Base-by-base conservation (phyloP, 345 rosid species). In the Draba incana region DNA sequence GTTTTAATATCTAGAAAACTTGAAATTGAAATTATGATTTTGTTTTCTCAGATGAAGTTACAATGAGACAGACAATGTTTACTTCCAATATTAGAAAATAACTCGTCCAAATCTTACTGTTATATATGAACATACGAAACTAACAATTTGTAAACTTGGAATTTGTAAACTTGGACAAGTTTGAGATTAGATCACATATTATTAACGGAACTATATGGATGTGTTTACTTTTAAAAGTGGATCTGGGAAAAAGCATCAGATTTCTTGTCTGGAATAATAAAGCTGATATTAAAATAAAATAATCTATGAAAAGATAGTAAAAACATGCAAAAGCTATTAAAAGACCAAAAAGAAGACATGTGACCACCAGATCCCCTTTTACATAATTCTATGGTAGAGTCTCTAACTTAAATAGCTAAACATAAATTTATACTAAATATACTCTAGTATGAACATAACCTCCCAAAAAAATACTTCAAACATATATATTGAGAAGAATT, bases 331-430 rank as follows among this genome's bases (percentile, higher is more conserved):
- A 72, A 56, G 70, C 38, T 47, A 48, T 4, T 25, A 55, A 46
- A 71, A 57, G 64, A 33, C 56, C 55, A n/a, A 57, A 62, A 57
- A 63, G 58, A 72, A 64, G 65, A 13, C 70, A 72, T 23, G 76
- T 64, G 76, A 64, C 65, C 59, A 72, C 65, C 76, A 63, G 64
- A 62, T 71, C 35, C 33, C 50, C 57, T 15, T 45, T 37, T 62
- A 47, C 76, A 64, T 56, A 38, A 28, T 11, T 64, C 1, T 47
- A 47, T 72, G 43, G 28, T 57, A 56, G 15, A 56, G 42, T 38
- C 31, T 28, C 31, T 4, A 28, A 4, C 31, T 3, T 28, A 28
- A 5, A 28, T 0, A 28, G 31, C 55, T 14, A 24, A 2, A 54
- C 41, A 55, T 16, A 20, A 51, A 14, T 48, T 13, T 41, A 50